Base-by-base conservation (phyloP, 1,284 basidiomycete genomes). In the Cerrena zonata region DNA sequence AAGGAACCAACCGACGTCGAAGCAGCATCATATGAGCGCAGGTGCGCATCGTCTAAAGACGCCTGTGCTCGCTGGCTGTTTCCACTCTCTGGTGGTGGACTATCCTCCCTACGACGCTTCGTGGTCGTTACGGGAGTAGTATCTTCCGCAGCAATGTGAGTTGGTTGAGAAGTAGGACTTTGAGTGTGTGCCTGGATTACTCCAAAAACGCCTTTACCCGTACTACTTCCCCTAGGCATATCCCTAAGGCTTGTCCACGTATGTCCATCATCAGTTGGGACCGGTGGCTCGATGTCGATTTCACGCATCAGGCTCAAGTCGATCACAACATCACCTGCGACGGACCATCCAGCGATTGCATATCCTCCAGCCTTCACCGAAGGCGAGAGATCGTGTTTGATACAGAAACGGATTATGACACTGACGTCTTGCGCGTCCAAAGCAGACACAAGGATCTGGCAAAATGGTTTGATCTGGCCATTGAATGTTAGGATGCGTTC, bases 281-380 rank as follows among this genome's bases (percentile, higher is more conserved):
- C 66, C 1, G 86, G 88, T 12, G 74, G 63, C 58, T 84, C 86
- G 55, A 88, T 83, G 42, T 80, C 79, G 48, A 86, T 75, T 44
- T 82, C 81, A 49, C 73, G 73, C 50, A 94, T 71, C 58, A 76
- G 76, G 56, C 75, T 78, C 51, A 94, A 70, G 69, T 94, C 91
- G 59, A 94, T 68, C 57, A 94, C 82, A 49, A 94, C 73, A 61
- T 93, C 86, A 38, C 91, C 91, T 27, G 82, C 83, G 48, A 94
- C 80, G 12, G 89, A 80, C 87, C 89, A 92, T 2, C 92, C 91
- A 10, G 86, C 89, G 2, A 89, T 93, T 5, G 90, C 91, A 63
- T 87, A 93, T 0, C 92, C 91, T 15, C 91, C 91, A 0, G 89
- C 86, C 65, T 89, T 91, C 60, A 92, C 75, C n/a, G 89, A 91